These are phyloP conservation scores for Eimeria tenella DNA, from an alignment of 169 alveolate genomes.

Conservation along the genomic window DNA sequence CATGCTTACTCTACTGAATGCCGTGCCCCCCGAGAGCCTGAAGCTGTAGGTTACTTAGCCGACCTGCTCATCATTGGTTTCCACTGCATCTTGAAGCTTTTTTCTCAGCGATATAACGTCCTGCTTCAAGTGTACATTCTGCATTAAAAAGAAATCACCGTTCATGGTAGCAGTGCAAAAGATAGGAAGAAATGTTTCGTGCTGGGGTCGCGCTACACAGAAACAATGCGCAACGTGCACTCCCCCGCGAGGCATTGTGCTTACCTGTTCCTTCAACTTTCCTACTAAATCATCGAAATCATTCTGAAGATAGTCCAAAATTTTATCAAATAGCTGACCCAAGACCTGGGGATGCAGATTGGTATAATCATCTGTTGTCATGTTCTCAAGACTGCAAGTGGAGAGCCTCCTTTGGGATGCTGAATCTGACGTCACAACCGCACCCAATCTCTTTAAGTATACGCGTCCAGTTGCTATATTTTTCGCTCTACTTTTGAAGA, in stretches of 20 bases:
- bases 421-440: no score
- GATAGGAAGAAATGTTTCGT: not conserved
- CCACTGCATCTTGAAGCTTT: slow-evolving; percentile 72
- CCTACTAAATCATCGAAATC: slow-evolving; percentile 73
- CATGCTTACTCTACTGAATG: no score
- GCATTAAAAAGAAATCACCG: not conserved
- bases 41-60: not conserved
- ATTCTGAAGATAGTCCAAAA: slow-evolving; percentile 67
- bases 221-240: not conserved
- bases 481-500: no score
- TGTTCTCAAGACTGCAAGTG: slow-evolving; percentile 19
- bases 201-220: not conserved
- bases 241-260: not conserved
- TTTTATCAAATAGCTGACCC: slow-evolving; percentile 73
- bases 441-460: no score
- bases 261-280: slow-evolving; percentile 72
- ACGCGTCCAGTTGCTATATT: no score
- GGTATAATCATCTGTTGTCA: slow-evolving; percentile 39
- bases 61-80: slow-evolving; percentile 76
- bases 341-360: slow-evolving; percentile 64
- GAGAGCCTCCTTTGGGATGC: not conserved
- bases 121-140: slow-evolving; percentile 74
- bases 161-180: not conserved
- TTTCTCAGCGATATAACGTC: slow-evolving; percentile 63
- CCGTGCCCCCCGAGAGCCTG: no score